These are phyloP conservation scores for Russula abietina DNA, from an alignment of 768 basidiomycete genomes.

Conservation along the genomic window DNA sequence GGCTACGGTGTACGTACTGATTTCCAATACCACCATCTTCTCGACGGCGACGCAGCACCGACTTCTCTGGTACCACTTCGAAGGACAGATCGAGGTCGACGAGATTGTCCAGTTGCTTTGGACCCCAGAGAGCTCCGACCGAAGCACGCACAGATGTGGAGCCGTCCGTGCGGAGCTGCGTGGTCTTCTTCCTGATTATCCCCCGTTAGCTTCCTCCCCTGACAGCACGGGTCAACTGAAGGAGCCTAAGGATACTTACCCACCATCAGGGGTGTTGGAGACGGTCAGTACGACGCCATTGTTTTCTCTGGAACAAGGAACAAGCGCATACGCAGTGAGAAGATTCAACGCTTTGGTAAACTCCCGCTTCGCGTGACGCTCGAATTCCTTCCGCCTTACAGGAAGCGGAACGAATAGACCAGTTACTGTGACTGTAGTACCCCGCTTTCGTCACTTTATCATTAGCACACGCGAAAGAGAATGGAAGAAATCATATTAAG, in stretches of 20 bases:
- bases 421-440: conserved; percentile 72
- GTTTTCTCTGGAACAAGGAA: conserved; percentile 57
- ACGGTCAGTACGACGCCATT: conserved; percentile 68
- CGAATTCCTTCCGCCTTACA: conserved; percentile 87
- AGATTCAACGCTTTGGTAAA: conserved; percentile 79
- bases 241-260: conserved; percentile 42
- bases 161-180: conserved; percentile 71
- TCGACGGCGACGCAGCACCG: conserved; percentile 38
- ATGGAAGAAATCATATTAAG: neutral
- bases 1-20: neutral
- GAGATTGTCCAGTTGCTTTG: conserved; percentile 68
- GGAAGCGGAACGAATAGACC: conserved; percentile 77
- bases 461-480: neutral
- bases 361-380: conserved; percentile 83
- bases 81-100: conserved; percentile 68
- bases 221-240: neutral
- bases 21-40: conserved; percentile 6
- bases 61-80: conserved; percentile 60
- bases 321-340: conserved; percentile 83
- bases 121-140: conserved; percentile 76
- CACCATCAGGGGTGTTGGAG: conserved; percentile 59
- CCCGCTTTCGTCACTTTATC: conserved; percentile 47
- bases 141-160: conserved; percentile 54
- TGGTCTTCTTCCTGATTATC: conserved; percentile 48
- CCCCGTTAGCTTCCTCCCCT: neutral